Evolutionary conservation across 1,139 yeast species (phyloP).

Genomic region (Candida sojae): DNA sequence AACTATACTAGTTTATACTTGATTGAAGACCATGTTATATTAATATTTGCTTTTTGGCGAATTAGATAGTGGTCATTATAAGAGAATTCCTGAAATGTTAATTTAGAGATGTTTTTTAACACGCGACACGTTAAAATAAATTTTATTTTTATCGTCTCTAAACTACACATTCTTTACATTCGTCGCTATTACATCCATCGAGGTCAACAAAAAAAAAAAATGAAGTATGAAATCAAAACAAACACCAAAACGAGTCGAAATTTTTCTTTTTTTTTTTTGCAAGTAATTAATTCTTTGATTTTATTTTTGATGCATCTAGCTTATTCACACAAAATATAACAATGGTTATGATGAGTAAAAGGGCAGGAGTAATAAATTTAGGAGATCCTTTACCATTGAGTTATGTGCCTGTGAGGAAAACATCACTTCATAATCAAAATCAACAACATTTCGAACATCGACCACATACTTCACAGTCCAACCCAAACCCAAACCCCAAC

Average conservation of each 20-base stretch:
- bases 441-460: slow-evolving; percentile 1
- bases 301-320: neutral
- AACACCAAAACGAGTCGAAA: neutral
- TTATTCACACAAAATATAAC: slow-evolving; percentile 5
- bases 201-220: neutral
- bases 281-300: too few relatives aligned
- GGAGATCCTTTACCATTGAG: slow-evolving; percentile 44
- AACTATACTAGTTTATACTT: too few relatives aligned
- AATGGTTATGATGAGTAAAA: slow-evolving; percentile 12
- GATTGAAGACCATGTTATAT: too few relatives aligned
- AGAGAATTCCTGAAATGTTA: too few relatives aligned
- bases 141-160: neutral
- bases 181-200: neutral
- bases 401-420: slow-evolving; percentile 18
- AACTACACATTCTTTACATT: neutral
- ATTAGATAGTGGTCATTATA: too few relatives aligned
- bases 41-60: too few relatives aligned
- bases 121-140: slow-evolving; percentile 1
- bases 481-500: slow-evolving; percentile 6
- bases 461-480: slow-evolving; percentile 1
- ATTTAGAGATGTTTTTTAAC: slow-evolving; percentile 4
- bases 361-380: slow-evolving; percentile 16
- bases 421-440: neutral
- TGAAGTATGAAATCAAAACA: slow-evolving; percentile 2
- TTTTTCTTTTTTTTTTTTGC: neutral